phyloP scores from a whole-genome alignment of 164 flowering plant genomes.

The Aristolochia californica region DNA sequence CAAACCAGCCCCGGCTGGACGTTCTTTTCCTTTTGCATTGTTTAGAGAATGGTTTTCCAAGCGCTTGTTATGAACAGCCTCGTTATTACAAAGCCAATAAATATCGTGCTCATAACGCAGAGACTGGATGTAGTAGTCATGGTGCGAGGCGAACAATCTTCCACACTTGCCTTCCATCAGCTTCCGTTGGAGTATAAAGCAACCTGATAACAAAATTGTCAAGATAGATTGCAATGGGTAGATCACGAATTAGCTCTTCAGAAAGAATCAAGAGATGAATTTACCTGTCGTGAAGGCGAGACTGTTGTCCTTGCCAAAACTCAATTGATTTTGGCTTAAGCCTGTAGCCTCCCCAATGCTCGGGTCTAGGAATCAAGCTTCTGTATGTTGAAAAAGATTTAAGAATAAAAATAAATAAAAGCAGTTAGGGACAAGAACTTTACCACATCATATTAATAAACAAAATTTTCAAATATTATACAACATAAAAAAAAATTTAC shows the following conservation, averaged over 20 bases:
- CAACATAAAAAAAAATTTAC: no score
- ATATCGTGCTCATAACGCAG: constrained; percentile 7
- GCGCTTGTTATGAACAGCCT: no score
- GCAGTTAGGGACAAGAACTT: no score
- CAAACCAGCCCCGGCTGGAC: no score
- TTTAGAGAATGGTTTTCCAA: no score
- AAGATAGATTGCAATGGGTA: neutral
- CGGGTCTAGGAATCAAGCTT: constrained; percentile 82
- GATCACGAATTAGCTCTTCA: no score
- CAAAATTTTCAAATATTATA: neutral
- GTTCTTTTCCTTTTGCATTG: no score
- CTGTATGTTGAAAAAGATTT: constrained; percentile 30
- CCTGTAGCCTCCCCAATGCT: constrained; percentile 89
- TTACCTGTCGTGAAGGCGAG: constrained; percentile 92
- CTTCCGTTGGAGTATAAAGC: constrained; percentile 44
- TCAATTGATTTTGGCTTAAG: constrained; percentile 66
- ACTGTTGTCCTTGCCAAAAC: constrained; percentile 94
- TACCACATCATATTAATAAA: no score
- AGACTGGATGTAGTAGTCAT: constrained; percentile 32
- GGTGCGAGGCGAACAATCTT: constrained; percentile 62
- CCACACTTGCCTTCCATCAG: constrained; percentile 46
- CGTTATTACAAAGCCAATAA: no score
- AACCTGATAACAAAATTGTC: constrained; percentile 28
- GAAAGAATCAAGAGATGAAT: neutral
- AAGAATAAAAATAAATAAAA: no score